Base-by-base conservation (phyloP, 2,329 filamentous ascomycete genomes). In the Colletotrichum musae region DNA sequence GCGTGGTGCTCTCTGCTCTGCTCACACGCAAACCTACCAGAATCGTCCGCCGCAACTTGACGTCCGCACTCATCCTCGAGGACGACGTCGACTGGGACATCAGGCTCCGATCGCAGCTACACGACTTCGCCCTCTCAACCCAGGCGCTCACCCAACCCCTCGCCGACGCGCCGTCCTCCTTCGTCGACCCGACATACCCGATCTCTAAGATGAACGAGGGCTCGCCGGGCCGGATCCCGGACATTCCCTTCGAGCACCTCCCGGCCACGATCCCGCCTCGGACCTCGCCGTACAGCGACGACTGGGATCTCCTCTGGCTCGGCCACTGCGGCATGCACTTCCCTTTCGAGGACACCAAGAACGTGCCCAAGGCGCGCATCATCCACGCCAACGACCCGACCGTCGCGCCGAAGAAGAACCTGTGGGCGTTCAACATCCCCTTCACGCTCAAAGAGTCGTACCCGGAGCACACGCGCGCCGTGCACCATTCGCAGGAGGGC, bases 61-160 rank as follows among this genome's bases (percentile, higher is more conserved):
- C 79, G 1, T 85, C 83, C 1, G 86, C 85, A 0, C 76, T 89
- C 2, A 85, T 89, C 32, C 74, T 89, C 28, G 87, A 89, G 73
- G 87, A 89, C 72, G 87, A 89, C 64, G 81, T 83, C 21, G 87
- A 89, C 76, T 89, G 87, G 87, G 87, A 89, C 64, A 75, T 88
- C 13, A 78, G 81, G 0, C 74, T 89, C 26, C 84, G 85, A 39
- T 59, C 76, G 0, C 87, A 89, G 72, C 80, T 89, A 16, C 78
- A 73, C 32, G 70, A 77, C 53, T 82, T 85, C 45, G 80, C 83
- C 1, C 72, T 74, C 18, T 80, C 81, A 0, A 76, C 78, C 4
- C 77, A 75, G 15, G 77, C 76, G 0, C 79, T 81, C 32, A 76
- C 74, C 2, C 80, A 82, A 59, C 79, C 80, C 5, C 52, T 75